phyloP scores from a whole-genome alignment of 148 eudicot species.

The Agrostemma githago region DNA sequence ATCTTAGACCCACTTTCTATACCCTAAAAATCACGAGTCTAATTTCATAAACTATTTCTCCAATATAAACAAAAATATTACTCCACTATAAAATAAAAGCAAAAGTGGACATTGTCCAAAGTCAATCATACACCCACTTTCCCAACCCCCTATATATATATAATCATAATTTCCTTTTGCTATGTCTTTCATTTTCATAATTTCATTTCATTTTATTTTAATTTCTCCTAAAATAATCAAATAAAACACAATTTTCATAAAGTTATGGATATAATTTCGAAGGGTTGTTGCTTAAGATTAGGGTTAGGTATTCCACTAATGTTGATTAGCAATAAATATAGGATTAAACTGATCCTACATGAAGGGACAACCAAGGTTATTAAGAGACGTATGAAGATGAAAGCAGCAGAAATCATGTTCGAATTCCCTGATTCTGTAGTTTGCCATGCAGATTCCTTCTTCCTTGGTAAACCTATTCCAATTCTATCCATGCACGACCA shows the following conservation, averaged over 20 bases:
- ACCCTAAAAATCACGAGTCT: not conserved
- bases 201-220: not conserved
- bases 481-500: conserved; percentile 48
- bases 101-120: conserved; percentile 20
- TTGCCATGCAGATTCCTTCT: conserved; percentile 79
- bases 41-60: not conserved
- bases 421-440: conserved; percentile 76
- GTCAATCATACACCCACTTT: conserved; percentile 21
- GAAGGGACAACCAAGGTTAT: conserved; percentile 55
- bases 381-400: conserved; percentile 23
- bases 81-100: not conserved
- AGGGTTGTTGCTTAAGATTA: conserved; percentile 21
- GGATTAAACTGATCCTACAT: conserved; percentile 42
- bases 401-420: conserved; percentile 87
- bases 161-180: conserved; percentile 11
- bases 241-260: not conserved
- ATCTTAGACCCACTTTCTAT: not conserved
- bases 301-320: conserved; percentile 12
- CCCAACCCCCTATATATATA: not conserved
- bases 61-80: not conserved
- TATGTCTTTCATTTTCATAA: not conserved
- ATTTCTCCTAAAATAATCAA: not conserved
- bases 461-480: conserved; percentile 67
- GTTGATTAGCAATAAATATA: conserved; percentile 8
- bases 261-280: not conserved